A percentile compares a stretch with the other conserved stretches of the same genome.
phyloP scores from a whole-genome alignment of 2,329 filamentous ascomycete genomes.

The Pseudogymnoascus sp. region DNA sequence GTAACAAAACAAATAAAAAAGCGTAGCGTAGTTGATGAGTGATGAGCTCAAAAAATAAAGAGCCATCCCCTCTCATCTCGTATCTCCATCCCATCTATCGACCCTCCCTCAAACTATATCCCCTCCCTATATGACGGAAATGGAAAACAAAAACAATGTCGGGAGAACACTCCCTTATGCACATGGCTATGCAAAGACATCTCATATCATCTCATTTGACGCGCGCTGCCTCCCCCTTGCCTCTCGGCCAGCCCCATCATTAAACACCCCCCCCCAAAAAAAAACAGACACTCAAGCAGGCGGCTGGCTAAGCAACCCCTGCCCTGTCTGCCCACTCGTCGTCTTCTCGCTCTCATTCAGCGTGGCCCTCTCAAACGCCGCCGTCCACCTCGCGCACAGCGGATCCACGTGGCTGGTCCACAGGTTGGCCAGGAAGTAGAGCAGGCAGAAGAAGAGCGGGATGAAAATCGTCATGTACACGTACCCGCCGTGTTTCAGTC shows the following conservation, averaged over 20 bases:
- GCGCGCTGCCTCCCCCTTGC: not conserved
- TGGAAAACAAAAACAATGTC: not conserved
- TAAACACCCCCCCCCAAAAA: not conserved
- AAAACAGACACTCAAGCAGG: not conserved
- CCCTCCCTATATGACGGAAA: not conserved
- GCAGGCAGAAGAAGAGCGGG: slow-evolving; percentile 38
- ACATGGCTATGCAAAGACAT: not conserved
- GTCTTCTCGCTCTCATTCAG: slow-evolving; percentile 7
- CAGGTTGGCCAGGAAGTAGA: slow-evolving; percentile 37
- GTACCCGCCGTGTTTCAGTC: slow-evolving; percentile 30
- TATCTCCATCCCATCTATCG: not conserved
- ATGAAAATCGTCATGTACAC: slow-evolving; percentile 32
- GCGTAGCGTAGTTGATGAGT: not conserved
- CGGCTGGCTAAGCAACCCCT: not conserved
- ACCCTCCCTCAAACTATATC: not conserved
- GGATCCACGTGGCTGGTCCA: slow-evolving; percentile 49
- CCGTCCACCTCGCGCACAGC: slow-evolving; percentile 37
- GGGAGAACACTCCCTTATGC: not conserved
- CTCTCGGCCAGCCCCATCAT: not conserved
- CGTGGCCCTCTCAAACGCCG: slow-evolving; percentile 25
- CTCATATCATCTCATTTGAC: not conserved
- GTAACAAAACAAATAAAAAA: not conserved
- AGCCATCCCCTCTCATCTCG: not conserved
- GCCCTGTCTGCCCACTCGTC: not conserved
- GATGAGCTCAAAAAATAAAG: not conserved